These are phyloP conservation scores for Alliaria petiolata DNA, from an alignment of 345 rosid species.

Conservation along the genomic window DNA sequence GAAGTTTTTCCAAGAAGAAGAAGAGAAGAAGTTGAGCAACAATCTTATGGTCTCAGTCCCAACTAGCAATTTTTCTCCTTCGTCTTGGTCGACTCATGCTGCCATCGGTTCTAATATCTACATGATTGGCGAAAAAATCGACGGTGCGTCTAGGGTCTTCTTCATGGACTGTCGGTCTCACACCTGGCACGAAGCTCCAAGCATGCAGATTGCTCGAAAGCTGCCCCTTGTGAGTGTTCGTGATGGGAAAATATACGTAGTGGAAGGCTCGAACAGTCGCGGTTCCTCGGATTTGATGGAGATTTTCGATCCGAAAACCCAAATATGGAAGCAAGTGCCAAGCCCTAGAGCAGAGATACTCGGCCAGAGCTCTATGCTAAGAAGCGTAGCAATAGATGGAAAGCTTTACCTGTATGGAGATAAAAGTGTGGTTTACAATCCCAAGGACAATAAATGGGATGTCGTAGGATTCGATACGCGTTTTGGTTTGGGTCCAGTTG, in stretches of 20 bases:
- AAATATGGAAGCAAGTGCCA: too few relatives aligned
- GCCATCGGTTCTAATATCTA: not conserved
- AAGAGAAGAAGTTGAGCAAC: not conserved
- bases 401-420: not conserved
- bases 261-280: not conserved
- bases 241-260: not conserved
- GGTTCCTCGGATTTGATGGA: too few relatives aligned
- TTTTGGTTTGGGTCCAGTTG: slow-evolving; percentile 29
- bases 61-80: not conserved
- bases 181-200: not conserved
- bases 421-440: not conserved
- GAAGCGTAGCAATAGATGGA: not conserved
- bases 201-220: not conserved
- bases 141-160: not conserved
- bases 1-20: too few relatives aligned
- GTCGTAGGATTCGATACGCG: slow-evolving; percentile 41
- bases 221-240: not conserved
- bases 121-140: not conserved
- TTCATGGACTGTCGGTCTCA: slow-evolving; percentile 2
- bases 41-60: not conserved
- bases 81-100: not conserved
- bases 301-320: too few relatives aligned
- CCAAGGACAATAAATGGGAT: not conserved
- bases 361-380: too few relatives aligned
- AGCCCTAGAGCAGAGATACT: too few relatives aligned